Evolutionary conservation across 1,139 yeast genomes (phyloP).

Genomic region (Arxiozyma slooffiae): DNA sequence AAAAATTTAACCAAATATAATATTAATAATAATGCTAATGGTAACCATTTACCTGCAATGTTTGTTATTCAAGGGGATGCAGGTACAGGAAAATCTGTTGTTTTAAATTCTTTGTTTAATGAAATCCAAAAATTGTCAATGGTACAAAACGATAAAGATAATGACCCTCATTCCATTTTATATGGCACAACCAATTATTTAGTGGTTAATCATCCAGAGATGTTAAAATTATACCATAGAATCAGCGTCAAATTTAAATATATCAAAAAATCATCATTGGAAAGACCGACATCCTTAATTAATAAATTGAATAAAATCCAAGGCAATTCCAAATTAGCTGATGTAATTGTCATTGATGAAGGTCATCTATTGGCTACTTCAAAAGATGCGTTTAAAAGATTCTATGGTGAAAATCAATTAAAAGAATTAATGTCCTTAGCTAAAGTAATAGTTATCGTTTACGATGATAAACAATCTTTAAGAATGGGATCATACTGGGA

Average conservation of each 20-base stretch:
- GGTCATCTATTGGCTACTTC: conserved; percentile 36
- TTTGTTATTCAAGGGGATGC: conserved; percentile 43
- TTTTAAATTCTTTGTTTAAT: conserved; percentile 69
- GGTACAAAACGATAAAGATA: conserved; percentile 10
- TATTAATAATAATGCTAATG: conserved; percentile 5
- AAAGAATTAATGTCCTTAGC: conserved; percentile 32
- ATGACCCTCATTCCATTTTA: conserved; percentile 14
- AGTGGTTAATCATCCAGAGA: conserved; percentile 38
- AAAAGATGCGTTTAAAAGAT: conserved; percentile 36
- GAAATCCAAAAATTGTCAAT: conserved; percentile 29
- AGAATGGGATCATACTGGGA: conserved; percentile 39
- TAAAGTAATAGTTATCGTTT: conserved; percentile 33
- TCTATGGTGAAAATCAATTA: conserved; percentile 35
- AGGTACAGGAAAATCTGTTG: conserved; percentile 52
- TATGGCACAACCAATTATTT: conserved; percentile 30
- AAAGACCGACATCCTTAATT: conserved; percentile 36
- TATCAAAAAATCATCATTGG: conserved; percentile 31
- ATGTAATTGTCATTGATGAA: conserved; percentile 35
- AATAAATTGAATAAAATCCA: conserved; percentile 28
- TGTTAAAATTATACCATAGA: conserved; percentile 35
- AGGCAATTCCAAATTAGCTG: too few species aligned
- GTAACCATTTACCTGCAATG: conserved; percentile 24
- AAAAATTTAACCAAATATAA: conserved; percentile 15
- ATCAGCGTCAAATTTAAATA: conserved; percentile 32
- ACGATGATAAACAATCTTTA: conserved; percentile 36